Evolutionary conservation across 306 rosid species (phyloP).

Genomic region (Purshia tridentata): DNA sequence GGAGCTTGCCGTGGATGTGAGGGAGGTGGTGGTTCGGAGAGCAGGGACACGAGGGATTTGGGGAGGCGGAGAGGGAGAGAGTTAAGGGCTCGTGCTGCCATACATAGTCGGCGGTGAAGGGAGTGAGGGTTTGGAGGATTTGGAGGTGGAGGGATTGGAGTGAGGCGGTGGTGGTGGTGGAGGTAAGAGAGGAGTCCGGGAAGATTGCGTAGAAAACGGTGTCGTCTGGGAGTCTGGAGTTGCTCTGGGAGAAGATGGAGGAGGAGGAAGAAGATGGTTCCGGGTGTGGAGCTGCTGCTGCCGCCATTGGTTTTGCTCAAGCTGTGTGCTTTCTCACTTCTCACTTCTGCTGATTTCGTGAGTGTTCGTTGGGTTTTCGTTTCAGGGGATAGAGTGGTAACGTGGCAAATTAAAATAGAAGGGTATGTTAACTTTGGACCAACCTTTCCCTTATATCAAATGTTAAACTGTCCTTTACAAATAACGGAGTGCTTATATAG

Average conservation of each 20-base stretch:
- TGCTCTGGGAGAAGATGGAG: constrained; percentile 42
- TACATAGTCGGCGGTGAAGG: constrained; percentile 60
- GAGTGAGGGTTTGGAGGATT: constrained; percentile 55
- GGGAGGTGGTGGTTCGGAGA: constrained; percentile 45
- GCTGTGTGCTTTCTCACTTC: not conserved
- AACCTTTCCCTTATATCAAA: too few relatives aligned
- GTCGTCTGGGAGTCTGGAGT: constrained; percentile 58
- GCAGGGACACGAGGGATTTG: constrained; percentile 57
- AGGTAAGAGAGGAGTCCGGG: constrained; percentile 40
- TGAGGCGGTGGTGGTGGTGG: constrained; percentile 27
- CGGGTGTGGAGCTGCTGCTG: not conserved
- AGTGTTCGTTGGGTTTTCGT: constrained; percentile 12
- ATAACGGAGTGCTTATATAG: too few relatives aligned
- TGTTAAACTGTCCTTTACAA: too few relatives aligned
- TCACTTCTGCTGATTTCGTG: constrained; percentile 6
- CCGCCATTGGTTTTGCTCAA: constrained; percentile 15
- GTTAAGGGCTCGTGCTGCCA: constrained; percentile 92
- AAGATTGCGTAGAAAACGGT: constrained; percentile 83
- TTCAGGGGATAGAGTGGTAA: not conserved
- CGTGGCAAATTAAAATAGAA: too few relatives aligned
- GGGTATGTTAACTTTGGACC: too few relatives aligned
- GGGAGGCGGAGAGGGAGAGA: constrained; percentile 55
- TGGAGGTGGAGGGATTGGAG: constrained; percentile 80
- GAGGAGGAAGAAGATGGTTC: constrained; percentile 27
- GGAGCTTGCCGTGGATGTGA: constrained; percentile 88